phyloP scores from a whole-genome alignment of 768 basidiomycete genomes.

The Amyloporia xantha region DNA sequence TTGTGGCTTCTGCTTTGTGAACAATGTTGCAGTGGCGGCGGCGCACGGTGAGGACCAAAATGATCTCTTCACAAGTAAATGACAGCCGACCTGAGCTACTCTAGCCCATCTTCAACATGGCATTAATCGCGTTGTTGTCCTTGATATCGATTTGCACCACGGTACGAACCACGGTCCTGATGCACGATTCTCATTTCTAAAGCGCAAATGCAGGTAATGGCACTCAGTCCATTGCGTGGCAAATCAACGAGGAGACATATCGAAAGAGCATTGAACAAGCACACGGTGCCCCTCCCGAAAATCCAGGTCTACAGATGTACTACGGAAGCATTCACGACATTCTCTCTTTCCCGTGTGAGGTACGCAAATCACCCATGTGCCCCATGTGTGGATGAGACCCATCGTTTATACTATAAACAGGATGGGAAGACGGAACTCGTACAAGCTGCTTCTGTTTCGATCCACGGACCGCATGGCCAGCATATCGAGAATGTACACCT shows the following conservation, averaged over 20 bases:
- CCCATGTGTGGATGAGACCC: not conserved
- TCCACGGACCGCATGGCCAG: conserved; percentile 80
- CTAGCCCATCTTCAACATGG: conserved; percentile 77
- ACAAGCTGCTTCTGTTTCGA: conserved; percentile 80
- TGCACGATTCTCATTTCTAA: not conserved
- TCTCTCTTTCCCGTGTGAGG: conserved; percentile 89
- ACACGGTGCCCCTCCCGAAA: conserved; percentile 26
- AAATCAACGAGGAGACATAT: conserved; percentile 85
- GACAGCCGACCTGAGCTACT: not conserved
- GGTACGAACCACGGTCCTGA: conserved; percentile 34
- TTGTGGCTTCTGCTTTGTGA: conserved; percentile 92
- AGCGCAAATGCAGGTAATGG: conserved; percentile 65
- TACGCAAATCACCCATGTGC: conserved; percentile 22
- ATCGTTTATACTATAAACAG: conserved; percentile 36
- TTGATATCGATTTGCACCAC: conserved; percentile 92
- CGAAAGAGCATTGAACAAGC: conserved; percentile 56
- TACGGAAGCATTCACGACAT: conserved; percentile 96
- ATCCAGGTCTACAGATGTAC: conserved; percentile 56
- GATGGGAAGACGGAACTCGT: conserved; percentile 76
- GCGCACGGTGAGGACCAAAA: conserved; percentile 63
- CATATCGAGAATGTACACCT: conserved; percentile 85
- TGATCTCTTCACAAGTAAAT: not conserved
- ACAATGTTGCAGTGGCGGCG: conserved; percentile 86
- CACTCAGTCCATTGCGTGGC: conserved; percentile 88
- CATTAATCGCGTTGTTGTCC: conserved; percentile 72